These are phyloP conservation scores for Fusarium subglutinans DNA, from an alignment of 2,329 filamentous ascomycete genomes.

Conservation along the genomic window DNA sequence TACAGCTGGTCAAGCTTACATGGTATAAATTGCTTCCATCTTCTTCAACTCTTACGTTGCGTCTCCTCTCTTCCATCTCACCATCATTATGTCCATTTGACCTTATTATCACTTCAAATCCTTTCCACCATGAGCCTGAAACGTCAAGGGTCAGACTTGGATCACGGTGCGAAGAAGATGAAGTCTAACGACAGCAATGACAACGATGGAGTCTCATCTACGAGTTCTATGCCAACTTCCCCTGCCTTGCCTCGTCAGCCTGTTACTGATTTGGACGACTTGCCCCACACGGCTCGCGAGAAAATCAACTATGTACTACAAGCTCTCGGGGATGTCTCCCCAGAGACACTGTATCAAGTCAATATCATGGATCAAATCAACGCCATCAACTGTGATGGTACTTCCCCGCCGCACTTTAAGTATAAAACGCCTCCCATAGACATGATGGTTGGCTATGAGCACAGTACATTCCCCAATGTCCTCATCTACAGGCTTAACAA, in stretches of 20 bases:
- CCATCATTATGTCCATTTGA: fast-evolving
- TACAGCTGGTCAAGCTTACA: fast-evolving
- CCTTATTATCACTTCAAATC: no score
- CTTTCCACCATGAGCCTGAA: neutral
- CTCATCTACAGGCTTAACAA: no score
- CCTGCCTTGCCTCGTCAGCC: neutral
- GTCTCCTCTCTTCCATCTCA: fast-evolving
- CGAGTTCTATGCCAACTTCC: fast-evolving
- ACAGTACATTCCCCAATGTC: neutral
- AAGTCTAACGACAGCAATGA: neutral
- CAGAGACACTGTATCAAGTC: neutral
- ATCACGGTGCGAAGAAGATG: neutral
- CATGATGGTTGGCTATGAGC: neutral
- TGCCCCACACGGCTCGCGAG: neutral
- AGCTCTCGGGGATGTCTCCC: neutral
- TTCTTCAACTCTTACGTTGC: fast-evolving
- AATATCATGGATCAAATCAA: neutral
- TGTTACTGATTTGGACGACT: fast-evolving
- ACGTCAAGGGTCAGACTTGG: neutral
- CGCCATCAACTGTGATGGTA: neutral
- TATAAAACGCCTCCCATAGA: fast-evolving
- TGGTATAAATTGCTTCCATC: neutral
- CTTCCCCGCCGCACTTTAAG: fast-evolving
- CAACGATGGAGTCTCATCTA: neutral
- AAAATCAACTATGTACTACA: neutral